Conservation (phyloP, 2,329 filamentous ascomycete genomes). For the Penicillium corylophilum region DNA sequence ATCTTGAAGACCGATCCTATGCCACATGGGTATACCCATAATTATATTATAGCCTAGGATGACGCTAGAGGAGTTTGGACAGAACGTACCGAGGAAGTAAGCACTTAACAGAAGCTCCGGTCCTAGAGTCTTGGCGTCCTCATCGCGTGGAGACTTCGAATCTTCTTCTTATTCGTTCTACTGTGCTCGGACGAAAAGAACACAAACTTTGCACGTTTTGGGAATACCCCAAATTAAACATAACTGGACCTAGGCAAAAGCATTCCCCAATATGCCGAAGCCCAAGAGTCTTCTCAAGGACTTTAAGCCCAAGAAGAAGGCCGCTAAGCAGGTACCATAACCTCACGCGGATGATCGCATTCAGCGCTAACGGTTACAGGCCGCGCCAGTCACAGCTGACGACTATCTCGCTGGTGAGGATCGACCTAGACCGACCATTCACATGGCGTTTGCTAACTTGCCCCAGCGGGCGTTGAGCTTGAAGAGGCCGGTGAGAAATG, state of each 20-base stretch:
- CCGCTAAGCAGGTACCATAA: conserved; percentile 38
- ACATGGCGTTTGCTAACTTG: not conserved
- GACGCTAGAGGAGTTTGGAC: not conserved
- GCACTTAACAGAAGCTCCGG: not conserved
- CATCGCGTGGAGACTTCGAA: not conserved
- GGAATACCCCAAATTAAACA: not conserved
- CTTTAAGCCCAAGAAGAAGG: conserved; percentile 45
- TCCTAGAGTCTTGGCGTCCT: not conserved
- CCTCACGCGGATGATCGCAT: not conserved
- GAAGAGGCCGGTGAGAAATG: conserved; percentile 75
- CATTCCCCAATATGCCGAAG: conserved; percentile 36
- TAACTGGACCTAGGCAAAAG: too few relatives aligned
- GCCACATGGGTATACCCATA: not conserved
- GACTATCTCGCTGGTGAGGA: conserved; percentile 62
- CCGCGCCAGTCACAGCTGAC: conserved; percentile 61
- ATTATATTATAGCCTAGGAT: not conserved
- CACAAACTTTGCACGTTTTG: not conserved
- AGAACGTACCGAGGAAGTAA: not conserved
- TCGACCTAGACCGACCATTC: not conserved
- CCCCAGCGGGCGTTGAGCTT: conserved; percentile 61
- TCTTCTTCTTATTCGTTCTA: not conserved
- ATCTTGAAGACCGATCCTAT: not conserved
- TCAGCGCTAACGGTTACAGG: conserved; percentile 32
- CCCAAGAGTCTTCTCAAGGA: conserved; percentile 42
- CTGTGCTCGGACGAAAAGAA: not conserved